phyloP scores from a whole-genome alignment of 805 yeast species.

The Wilhelminamyces savonicus region DNA sequence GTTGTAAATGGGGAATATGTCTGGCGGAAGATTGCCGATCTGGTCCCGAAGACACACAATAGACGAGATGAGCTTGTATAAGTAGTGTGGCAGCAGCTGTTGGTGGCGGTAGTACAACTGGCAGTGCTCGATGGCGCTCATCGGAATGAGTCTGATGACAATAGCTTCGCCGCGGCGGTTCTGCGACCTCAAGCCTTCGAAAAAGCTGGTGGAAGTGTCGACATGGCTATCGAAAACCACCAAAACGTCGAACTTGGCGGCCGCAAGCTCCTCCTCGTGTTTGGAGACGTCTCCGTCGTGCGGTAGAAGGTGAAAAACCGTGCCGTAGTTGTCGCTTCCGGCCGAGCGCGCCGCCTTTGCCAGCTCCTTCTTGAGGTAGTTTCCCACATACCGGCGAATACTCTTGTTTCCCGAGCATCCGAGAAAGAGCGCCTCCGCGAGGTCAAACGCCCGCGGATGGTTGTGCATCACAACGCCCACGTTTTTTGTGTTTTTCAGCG shows the following conservation, averaged over 20 bases:
- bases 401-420: constrained; percentile 45
- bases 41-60: constrained; percentile 75
- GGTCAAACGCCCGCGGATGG: constrained; percentile 59
- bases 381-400: constrained; percentile 58
- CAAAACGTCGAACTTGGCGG: constrained; percentile 47
- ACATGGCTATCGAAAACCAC: constrained; percentile 61
- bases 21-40: constrained; percentile 79
- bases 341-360: constrained; percentile 11
- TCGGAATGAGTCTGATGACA: constrained; percentile 63
- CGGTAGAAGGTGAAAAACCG: constrained; percentile 40
- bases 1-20: constrained; percentile 65
- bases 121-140: constrained; percentile 81
- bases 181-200: constrained; percentile 21
- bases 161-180: constrained; percentile 38
- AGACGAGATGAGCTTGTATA: constrained; percentile 72
- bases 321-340: constrained; percentile 5
- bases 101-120: constrained; percentile 37
- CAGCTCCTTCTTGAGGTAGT: constrained; percentile 47
- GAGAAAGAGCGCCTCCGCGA: constrained; percentile 62
- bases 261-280: constrained; percentile 13
- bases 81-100: constrained; percentile 35
- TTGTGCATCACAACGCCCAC: constrained; percentile 68
- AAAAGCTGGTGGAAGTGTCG: constrained; percentile 31
- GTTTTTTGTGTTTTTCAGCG: constrained; percentile 32
- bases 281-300: constrained; percentile 20